Conservation (phyloP, 768 basidiomycete species). For the Lactarius indigo region DNA sequence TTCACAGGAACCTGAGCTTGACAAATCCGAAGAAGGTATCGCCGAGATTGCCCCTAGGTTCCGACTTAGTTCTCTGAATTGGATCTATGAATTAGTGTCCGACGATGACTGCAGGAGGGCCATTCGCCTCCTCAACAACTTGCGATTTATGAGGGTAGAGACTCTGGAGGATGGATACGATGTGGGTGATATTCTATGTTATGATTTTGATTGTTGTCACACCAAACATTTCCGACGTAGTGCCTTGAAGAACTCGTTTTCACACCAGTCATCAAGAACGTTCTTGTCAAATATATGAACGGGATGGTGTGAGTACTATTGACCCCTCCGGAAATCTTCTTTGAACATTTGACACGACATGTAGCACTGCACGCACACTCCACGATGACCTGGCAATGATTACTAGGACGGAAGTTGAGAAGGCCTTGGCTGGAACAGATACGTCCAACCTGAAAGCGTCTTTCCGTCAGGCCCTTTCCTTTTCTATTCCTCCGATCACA, state of each 20-base stretch:
- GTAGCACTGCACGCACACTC: neutral
- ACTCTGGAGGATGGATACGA: neutral
- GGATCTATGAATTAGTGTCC: neutral
- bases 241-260: neutral
- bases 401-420: neutral
- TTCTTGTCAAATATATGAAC: neutral
- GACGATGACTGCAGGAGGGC: neutral
- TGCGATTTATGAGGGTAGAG: neutral
- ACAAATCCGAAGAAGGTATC: neutral
- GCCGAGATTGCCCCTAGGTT: neutral
- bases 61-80: neutral
- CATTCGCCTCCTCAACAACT: neutral
- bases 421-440: neutral
- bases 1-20: neutral
- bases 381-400: neutral
- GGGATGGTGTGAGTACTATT: neutral
- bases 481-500: neutral
- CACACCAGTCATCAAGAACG: neutral
- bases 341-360: neutral
- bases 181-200: neutral
- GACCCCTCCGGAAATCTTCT: neutral
- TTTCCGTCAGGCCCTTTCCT: neutral
- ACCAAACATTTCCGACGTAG: neutral
- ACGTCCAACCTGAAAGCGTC: neutral
- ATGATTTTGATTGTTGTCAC: neutral